phyloP scores from a whole-genome alignment of 805 yeast species.

The Yarrowia divulgata region DNA sequence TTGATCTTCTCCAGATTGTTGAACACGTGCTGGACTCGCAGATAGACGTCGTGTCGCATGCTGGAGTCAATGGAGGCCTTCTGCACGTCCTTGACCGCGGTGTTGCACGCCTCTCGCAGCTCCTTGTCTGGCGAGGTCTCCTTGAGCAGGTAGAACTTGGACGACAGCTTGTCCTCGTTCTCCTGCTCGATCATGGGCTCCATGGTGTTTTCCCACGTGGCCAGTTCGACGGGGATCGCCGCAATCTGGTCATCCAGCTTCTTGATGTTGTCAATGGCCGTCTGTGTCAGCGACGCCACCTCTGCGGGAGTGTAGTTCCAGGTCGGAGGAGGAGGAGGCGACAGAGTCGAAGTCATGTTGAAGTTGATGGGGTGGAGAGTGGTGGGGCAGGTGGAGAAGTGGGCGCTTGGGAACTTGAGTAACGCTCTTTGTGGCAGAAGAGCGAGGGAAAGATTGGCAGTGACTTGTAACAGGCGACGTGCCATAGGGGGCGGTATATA shows the following conservation, averaged over 20 bases:
- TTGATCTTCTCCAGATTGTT: conserved; percentile 43
- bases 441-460: conserved; percentile 30
- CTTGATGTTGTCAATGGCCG: conserved; percentile 55
- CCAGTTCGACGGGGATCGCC: conserved; percentile 51
- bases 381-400: conserved; percentile 11
- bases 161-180: conserved; percentile 57
- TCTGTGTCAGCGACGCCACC: conserved; percentile 55
- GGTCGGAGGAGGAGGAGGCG: conserved; percentile 50
- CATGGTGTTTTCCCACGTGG: conserved; percentile 65
- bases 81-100: conserved; percentile 65
- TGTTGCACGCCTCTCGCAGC: conserved; percentile 71
- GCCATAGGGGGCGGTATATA: conserved; percentile 25
- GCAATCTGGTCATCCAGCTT: conserved; percentile 64
- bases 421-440: conserved; percentile 22
- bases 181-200: conserved; percentile 60
- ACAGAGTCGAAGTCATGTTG: conserved; percentile 18
- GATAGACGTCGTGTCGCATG: conserved; percentile 70
- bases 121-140: conserved; percentile 70
- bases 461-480: conserved; percentile 25
- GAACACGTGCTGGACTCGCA: conserved; percentile 62
- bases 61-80: conserved; percentile 68
- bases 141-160: conserved; percentile 70
- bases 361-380: neutral
- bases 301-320: conserved; percentile 69
- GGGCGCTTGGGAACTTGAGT: conserved; percentile 14